phyloP scores from a whole-genome alignment of 164 flowering plant genomes.

The Chimonanthus salicifolius region DNA sequence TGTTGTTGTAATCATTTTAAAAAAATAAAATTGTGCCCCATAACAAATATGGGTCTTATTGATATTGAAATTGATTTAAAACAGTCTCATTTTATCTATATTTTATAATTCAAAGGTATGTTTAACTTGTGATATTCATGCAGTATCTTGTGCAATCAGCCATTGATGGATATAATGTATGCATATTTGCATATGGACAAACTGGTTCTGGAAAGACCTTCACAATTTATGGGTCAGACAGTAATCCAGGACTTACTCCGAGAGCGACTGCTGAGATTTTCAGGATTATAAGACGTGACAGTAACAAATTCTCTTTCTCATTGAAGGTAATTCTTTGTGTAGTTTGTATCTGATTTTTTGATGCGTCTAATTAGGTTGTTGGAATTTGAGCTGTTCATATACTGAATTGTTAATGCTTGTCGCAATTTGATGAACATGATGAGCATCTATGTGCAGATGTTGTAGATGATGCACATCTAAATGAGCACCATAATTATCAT shows the following conservation, averaged over 20 bases:
- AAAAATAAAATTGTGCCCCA: no score
- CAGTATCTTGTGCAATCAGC: slow-evolving; percentile 99
- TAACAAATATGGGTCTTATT: no score
- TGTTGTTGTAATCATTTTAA: no score
- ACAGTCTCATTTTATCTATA: no score
- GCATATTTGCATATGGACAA: slow-evolving; percentile 99
- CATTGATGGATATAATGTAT: slow-evolving; percentile 92
- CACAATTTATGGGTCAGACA: slow-evolving; percentile 88
- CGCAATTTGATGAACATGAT: no score
- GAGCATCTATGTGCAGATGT: no score
- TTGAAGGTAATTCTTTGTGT: slow-evolving; percentile 54
- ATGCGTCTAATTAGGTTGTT: no score
- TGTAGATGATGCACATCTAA: no score
- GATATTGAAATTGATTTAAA: no score
- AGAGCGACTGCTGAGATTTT: slow-evolving; percentile 84
- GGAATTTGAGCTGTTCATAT: no score
- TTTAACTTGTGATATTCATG: slow-evolving; percentile 10
- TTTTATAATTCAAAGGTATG: background rate
- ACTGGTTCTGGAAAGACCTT: slow-evolving; percentile 99
- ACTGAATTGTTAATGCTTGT: no score
- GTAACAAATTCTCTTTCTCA: slow-evolving; percentile 76
- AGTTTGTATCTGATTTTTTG: no score
- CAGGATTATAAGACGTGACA: slow-evolving; percentile 67
- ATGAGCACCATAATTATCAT: background rate
- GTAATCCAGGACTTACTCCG: slow-evolving; percentile 87